Conservation (phyloP, 2,329 filamentous ascomycete species). For the Monosporascus sp. region DNA sequence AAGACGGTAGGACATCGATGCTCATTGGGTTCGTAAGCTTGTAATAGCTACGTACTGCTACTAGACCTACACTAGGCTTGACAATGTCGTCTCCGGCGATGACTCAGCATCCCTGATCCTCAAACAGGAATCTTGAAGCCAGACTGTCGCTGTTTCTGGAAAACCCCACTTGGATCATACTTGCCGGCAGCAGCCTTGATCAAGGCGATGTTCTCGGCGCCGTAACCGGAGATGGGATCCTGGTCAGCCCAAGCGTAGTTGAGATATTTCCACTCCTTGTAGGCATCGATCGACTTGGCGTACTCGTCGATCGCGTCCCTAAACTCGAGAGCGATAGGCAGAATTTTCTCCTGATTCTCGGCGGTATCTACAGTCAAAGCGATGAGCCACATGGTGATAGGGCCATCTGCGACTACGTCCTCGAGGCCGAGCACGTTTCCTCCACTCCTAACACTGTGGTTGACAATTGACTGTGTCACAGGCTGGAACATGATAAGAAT, state of each 20-base stretch:
- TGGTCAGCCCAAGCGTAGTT: slow-evolving; percentile 35
- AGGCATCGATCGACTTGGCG: slow-evolving; percentile 1
- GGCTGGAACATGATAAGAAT: slow-evolving; percentile 28
- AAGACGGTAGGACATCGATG: too few relatives aligned
- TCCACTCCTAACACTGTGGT: slow-evolving; percentile 15
- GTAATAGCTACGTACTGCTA: too few relatives aligned
- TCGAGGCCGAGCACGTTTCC: slow-evolving; percentile 29
- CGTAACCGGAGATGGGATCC: slow-evolving; percentile 27
- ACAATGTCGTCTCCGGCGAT: too few relatives aligned
- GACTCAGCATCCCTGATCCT: background rate
- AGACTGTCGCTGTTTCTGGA: slow-evolving; percentile 28
- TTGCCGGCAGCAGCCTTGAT: slow-evolving; percentile 22
- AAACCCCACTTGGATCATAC: slow-evolving; percentile 33
- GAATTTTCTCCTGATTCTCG: slow-evolving; percentile 27
- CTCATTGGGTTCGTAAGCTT: too few relatives aligned
- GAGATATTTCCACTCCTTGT: slow-evolving; percentile 25
- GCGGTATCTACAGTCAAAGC: slow-evolving; percentile 32
- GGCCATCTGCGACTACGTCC: slow-evolving; percentile 28
- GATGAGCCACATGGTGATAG: slow-evolving; percentile 30
- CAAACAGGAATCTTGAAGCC: slow-evolving; percentile 27
- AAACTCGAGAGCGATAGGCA: slow-evolving; percentile 20
- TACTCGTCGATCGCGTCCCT: slow-evolving; percentile 5
- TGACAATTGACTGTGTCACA: slow-evolving; percentile 22
- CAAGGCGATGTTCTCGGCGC: slow-evolving; percentile 20
- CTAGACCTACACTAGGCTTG: too few relatives aligned